Evolutionary conservation across 768 basidiomycete species (phyloP), one percentile per base, ranked within the genome.

Genomic region (Tylopilus subfusipes): DNA sequence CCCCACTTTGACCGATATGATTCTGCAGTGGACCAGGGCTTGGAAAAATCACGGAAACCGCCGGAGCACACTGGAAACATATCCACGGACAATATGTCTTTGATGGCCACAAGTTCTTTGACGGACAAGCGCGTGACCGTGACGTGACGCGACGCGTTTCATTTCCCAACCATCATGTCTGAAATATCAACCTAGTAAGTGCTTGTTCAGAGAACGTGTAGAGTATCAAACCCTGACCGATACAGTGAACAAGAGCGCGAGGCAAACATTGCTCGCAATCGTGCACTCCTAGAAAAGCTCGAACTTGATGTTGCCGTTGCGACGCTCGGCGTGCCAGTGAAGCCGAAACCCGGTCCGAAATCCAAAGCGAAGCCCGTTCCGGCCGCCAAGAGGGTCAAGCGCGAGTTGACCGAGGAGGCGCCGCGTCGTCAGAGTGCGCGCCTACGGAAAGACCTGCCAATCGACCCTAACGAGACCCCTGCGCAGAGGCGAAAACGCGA

Each of bases 251-350:
- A 79, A 21, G 86, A 90, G 60, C 84, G 90, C 19, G 84, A 88
- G 66, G 85, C 83, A 10, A 93, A 90, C 62, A 90, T 93, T 42
- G 89, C 87, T 13, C 80, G 87, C 48, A 93, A 93, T 66, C 84
- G 82, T 40, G 85, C 82, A 4, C 74, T 92, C 10, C 76, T 93
- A 34, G 83, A 88, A 58, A 72, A 89, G 63, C 79, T 93, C 18
- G 82, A 88, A 18, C 75, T 90, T 30, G 79, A 81, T 61, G 80
- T 80, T 59, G 82, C 81, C 2, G 77, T 77, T 34, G 70, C 74
- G 6, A 68, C 73, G 16, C 73, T 88, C 9, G 76, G 77, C 19
- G 63, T 82, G 11, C 66, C 76, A 11, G 71, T 57, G 18, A 82
- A 68, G 53, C 71, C 58, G 55, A 77, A 74, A 47, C 72, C 65